phyloP scores from a whole-genome alignment of 108 stramenopile genomes.

The Cyclotella sp. region DNA sequence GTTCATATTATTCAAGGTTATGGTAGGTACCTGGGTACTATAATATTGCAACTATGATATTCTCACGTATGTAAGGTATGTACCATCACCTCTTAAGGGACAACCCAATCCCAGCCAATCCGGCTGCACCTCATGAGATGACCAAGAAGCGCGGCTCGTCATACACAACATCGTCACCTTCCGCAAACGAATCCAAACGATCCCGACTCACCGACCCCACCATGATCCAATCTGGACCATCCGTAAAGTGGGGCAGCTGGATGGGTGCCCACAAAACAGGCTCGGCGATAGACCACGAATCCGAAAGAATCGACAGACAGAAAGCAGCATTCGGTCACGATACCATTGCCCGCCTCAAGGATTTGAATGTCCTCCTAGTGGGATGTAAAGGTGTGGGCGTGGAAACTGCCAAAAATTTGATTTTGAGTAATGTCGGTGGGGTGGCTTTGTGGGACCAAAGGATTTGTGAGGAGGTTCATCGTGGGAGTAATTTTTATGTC shows the following conservation, averaged over 20 bases:
- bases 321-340: slow-evolving; percentile 61
- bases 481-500: slow-evolving; percentile 58
- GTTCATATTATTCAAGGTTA: no score
- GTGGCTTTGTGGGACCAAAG: slow-evolving; percentile 45
- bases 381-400: slow-evolving; percentile 78
- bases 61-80: no score
- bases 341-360: slow-evolving; percentile 58
- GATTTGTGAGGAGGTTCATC: slow-evolving; percentile 38
- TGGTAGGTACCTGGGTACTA: no score
- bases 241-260: slow-evolving; percentile 63
- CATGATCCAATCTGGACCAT: no score
- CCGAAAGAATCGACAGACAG: slow-evolving; percentile 65
- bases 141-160: no score
- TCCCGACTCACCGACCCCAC: no score
- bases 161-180: no score
- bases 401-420: slow-evolving; percentile 73
- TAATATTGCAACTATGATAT: no score
- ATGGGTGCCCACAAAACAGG: slow-evolving; percentile 57
- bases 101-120: no score
- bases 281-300: slow-evolving; percentile 48
- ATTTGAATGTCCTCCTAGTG: slow-evolving; percentile 72
- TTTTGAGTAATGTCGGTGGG: slow-evolving; percentile 58
- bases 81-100: no score
- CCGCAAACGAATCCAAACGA: no score
- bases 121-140: no score